Evolutionary conservation across 805 yeast genomes (phyloP), one percentile per base, ranked within the genome.

Genomic region (Yarrowia sp.): DNA sequence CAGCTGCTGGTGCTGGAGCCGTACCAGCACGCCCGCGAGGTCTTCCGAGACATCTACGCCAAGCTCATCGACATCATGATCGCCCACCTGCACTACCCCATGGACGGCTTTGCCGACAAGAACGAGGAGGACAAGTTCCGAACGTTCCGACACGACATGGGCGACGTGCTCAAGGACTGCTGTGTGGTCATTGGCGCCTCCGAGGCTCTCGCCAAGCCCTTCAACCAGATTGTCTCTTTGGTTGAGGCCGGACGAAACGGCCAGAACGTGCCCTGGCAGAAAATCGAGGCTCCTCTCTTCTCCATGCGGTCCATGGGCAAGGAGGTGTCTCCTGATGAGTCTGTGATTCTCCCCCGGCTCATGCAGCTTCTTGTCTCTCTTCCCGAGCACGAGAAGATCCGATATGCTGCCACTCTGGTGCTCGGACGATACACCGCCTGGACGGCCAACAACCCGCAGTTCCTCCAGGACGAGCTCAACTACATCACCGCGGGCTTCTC

Each of bases 361-460:
- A 83, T 89, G 96, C 79, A 82, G 46, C 73, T 79, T 64, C 76
- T 89, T 33, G 80, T 84, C 31, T 84, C 81, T 69, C 76, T 90
- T 61, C 97, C 97, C 0, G 93, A 89, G 66, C 91, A 90, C 69
- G 85, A 87, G 19, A 89, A 90, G 70, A 84, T 94, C 58, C 81
- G 97, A 72, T 94, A 93, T 70, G 96, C 98, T 6, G 91, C 96
- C 1, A 90, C 97, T 0, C 79, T 94, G 69, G 96, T 94, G 1
- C 76, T 94, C 39, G 98, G 99, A n/a, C 80, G 99, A 68, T 94
- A 94, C 73, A 89, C 98, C 1, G 90, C 88, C 74, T 94, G 99
- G 97, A 90, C 98, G 0, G 78, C 91, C 4, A 81, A 84, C 66
- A 96, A 94, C 73, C 91, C 96, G 4, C 86, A 88, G 65, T 87